Evolutionary conservation across 23 red algal species (phyloP).

Genomic region (Agarophyton chilense): DNA sequence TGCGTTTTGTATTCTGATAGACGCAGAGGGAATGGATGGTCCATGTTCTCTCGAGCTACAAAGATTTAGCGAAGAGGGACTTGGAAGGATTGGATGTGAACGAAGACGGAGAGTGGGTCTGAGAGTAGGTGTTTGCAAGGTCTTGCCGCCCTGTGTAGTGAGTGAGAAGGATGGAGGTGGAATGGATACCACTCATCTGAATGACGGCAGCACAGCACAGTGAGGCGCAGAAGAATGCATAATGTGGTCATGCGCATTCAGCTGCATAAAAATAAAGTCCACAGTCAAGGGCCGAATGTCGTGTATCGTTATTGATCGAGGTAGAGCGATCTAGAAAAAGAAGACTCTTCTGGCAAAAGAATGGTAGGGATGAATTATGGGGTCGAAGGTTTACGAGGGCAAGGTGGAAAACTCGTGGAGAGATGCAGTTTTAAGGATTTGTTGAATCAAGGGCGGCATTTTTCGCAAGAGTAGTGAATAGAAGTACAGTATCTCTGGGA

Average conservation of each 20-base stretch:
- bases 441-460: too few relatives aligned
- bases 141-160: not conserved
- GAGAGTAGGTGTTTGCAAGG: not conserved
- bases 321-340: too few relatives aligned
- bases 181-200: not conserved
- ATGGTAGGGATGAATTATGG: too few relatives aligned
- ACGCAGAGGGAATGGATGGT: not conserved
- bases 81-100: not conserved
- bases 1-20: slow-evolving; percentile 10
- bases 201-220: not conserved
- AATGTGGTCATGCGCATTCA: not conserved
- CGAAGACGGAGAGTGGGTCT: slow-evolving; percentile 1
- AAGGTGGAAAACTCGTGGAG: too few relatives aligned
- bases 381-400: too few relatives aligned
- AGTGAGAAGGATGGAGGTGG: not conserved
- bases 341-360: too few relatives aligned
- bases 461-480: too few relatives aligned
- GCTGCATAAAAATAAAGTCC: too few relatives aligned
- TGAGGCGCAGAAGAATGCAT: not conserved
- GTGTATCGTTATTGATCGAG: too few relatives aligned
- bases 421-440: too few relatives aligned
- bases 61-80: slow-evolving; percentile 3
- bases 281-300: too few relatives aligned
- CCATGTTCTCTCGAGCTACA: slow-evolving; percentile 5
- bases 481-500: too few relatives aligned